Evolutionary conservation across 345 rosid genomes (phyloP).

Genomic region (Adansonia digitata): DNA sequence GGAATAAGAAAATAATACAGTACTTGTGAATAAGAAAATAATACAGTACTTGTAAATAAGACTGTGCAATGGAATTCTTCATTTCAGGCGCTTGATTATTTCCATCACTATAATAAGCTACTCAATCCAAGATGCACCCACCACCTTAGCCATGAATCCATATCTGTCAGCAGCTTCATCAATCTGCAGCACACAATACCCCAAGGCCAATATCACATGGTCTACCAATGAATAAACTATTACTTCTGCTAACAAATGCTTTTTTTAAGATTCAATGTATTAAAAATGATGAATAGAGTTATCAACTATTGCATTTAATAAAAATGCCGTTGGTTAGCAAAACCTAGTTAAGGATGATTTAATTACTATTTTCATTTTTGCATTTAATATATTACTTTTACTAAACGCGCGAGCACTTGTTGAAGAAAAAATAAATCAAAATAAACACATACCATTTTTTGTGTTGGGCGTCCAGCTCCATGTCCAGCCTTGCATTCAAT

Average conservation of each 20-base stretch:
- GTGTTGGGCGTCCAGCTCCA: constrained; percentile 88
- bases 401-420: no score
- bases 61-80: not conserved
- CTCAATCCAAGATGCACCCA: constrained; percentile 64
- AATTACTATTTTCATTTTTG: no score
- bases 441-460: constrained; percentile 54
- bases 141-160: constrained; percentile 77
- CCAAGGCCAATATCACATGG: not conserved
- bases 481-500: constrained; percentile 86
- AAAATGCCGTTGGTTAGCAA: no score
- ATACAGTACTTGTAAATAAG: no score
- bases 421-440: not conserved
- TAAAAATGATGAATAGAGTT: no score
- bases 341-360: no score
- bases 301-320: no score
- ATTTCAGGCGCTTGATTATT: not conserved
- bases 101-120: constrained; percentile 20
- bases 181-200: constrained; percentile 44
- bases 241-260: not conserved
- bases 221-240: not conserved
- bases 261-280: no score
- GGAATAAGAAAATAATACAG: not conserved
- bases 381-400: no score
- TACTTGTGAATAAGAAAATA: not conserved
- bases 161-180: constrained; percentile 82